Conservation (phyloP, 768 basidiomycete genomes). For the Naganishia randhawae region DNA sequence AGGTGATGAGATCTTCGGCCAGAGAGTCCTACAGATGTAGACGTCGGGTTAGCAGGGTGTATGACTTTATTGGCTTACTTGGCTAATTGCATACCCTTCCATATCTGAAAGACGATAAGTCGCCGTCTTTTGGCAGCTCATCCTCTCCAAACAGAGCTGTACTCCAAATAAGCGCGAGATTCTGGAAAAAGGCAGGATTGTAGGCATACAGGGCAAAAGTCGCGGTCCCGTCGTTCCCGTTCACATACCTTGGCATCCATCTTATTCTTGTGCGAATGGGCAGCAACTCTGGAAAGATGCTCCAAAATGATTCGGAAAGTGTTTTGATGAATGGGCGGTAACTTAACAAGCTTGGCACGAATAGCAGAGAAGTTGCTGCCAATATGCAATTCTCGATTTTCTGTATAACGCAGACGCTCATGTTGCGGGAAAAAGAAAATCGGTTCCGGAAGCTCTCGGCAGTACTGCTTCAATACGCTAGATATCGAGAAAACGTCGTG, state of each 20-base stretch:
- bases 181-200: conserved; percentile 51
- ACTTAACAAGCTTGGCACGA: conserved; percentile 76
- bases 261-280: conserved; percentile 71
- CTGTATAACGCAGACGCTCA: conserved; percentile 76
- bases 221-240: neutral
- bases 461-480: conserved; percentile 72
- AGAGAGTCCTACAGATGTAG: conserved; percentile 58
- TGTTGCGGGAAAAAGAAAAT: conserved; percentile 74
- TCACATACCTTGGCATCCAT: conserved; percentile 67
- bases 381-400: conserved; percentile 70
- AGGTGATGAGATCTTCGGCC: conserved; percentile 79
- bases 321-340: conserved; percentile 78
- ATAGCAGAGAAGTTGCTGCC: conserved; percentile 69
- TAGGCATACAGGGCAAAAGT: neutral
- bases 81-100: conserved; percentile 60
- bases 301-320: conserved; percentile 76
- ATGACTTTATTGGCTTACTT: neutral
- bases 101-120: conserved; percentile 70
- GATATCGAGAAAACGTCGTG: conserved; percentile 74
- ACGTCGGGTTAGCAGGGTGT: neutral
- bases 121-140: conserved; percentile 72
- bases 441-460: conserved; percentile 84
- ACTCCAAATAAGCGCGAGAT: conserved; percentile 85
- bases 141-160: conserved; percentile 88
- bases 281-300: conserved; percentile 70